Evolutionary conservation across 306 rosid genomes (phyloP), one percentile per base, ranked within the genome.

Genomic region (Ammopiptanthus mongolicus): DNA sequence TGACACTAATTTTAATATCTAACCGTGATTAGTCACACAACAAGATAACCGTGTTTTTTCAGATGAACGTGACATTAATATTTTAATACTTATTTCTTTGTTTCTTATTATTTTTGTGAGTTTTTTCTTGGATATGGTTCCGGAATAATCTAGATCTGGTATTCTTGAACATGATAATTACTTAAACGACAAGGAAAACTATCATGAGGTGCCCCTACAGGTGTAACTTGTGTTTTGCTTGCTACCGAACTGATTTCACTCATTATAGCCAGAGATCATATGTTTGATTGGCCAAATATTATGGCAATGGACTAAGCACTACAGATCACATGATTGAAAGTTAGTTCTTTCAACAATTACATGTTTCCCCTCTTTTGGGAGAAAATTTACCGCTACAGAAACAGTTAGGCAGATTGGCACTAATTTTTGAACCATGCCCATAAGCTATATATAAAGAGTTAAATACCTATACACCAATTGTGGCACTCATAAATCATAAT

Each of bases 61-160:
- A 37, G 12, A 7, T 37, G 11, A 37, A 37, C n/a, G 21, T 7
- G 47, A 44, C 25, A 73, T 8, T 44, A 47, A 21, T 58, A 1
- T 67, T 46, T 58, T 14, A 58, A 47, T 44, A 2, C 4, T 41
- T 14, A 22, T 64, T 79, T 28, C 74, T 50, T 4, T 6, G 0
- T 56, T 22, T 23, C 1, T 17, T 33, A 11, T 28, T 37, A 21
- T 21, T 29, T 37, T 41, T 11, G 2, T 2, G 11, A 18, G 31
- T 75, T 63, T 64, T 71, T 15, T 36, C 5, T 34, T n/a, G 67
- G 52, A 77, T 77, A 48, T 65, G 76, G 62, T 77, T 77, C 56
- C 5, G 59, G 64, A 56, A 67, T 56, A 37, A 67, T 77, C 69
- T 11, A 10, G 8, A 33, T 56, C 42, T 1, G 17, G 69, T 42